phyloP scores from a whole-genome alignment of 331 rosid species.

The Dryas integrifolia region DNA sequence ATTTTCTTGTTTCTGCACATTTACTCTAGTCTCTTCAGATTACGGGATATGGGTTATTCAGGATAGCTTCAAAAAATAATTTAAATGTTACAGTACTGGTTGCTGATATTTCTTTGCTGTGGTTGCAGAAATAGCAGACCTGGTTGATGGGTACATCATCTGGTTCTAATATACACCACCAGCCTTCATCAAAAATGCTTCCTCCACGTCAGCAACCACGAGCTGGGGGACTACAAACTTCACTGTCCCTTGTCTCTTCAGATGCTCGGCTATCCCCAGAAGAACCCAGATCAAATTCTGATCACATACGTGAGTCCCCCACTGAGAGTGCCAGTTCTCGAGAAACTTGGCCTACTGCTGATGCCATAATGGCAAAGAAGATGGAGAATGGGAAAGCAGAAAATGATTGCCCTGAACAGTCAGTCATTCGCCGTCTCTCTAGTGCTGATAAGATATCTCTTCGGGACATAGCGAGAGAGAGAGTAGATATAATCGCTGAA shows the following conservation, averaged over 20 bases:
- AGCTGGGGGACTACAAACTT: conserved; percentile 72
- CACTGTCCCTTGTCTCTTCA: conserved; percentile 73
- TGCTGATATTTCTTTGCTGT: not conserved
- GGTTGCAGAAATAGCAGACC: conserved; percentile 28
- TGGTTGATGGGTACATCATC: conserved; percentile 54
- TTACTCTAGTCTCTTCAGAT: not conserved
- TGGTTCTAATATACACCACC: conserved; percentile 58
- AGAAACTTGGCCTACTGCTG: conserved; percentile 85
- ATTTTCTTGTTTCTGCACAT: not conserved
- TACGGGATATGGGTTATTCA: not conserved
- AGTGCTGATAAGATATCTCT: conserved; percentile 74
- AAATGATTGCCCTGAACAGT: conserved; percentile 63
- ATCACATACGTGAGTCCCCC: conserved; percentile 77
- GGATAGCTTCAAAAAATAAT: not conserved
- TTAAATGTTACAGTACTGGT: not conserved
- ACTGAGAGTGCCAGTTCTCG: conserved; percentile 96
- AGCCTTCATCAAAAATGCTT: conserved; percentile 54
- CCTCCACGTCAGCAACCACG: conserved; percentile 89
- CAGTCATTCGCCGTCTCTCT: conserved; percentile 68
- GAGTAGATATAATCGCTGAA: conserved; percentile 73
- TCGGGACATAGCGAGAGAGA: conserved; percentile 80
- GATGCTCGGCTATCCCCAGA: conserved; percentile 75
- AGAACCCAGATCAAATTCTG: conserved; percentile 82
- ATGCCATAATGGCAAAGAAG: conserved; percentile 68
- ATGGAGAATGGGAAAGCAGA: conserved; percentile 74